phyloP scores from a whole-genome alignment of 1,139 yeast species.

The Sugiyamaella sp. region DNA sequence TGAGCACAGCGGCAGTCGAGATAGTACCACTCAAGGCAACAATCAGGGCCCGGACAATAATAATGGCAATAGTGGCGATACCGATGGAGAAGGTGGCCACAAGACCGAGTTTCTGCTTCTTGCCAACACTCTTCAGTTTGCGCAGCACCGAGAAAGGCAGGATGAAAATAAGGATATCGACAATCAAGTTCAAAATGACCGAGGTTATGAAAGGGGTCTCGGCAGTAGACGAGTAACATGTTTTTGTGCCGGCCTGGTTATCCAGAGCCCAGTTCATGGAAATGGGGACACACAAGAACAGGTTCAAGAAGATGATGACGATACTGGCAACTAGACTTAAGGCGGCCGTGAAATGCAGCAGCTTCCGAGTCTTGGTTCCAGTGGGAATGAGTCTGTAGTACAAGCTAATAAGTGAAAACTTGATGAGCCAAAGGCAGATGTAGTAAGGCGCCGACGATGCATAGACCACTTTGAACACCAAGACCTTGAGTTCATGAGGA shows the following conservation, averaged over 20 bases:
- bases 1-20: slow-evolving; percentile 34
- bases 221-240: slow-evolving; percentile 39
- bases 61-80: slow-evolving; percentile 35
- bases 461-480: slow-evolving; percentile 36
- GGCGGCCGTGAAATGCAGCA: slow-evolving; percentile 30
- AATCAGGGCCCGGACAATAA: slow-evolving; percentile 35
- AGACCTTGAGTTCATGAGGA: slow-evolving; percentile 27
- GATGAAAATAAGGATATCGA: slow-evolving; percentile 36
- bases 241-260: slow-evolving; percentile 18
- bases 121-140: slow-evolving; percentile 28
- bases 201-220: slow-evolving; percentile 36
- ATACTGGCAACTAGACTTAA: slow-evolving; percentile 28
- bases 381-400: slow-evolving; percentile 38
- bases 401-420: slow-evolving; percentile 38
- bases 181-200: slow-evolving; percentile 35
- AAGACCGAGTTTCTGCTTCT: slow-evolving; percentile 36
- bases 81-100: slow-evolving; percentile 39
- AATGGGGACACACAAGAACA: slow-evolving; percentile 38
- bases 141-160: slow-evolving; percentile 39
- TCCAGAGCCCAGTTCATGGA: slow-evolving; percentile 37
- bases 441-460: slow-evolving; percentile 39
- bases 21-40: slow-evolving; percentile 34
- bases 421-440: slow-evolving; percentile 38
- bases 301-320: slow-evolving; percentile 33
- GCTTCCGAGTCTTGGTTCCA: slow-evolving; percentile 32